A percentile compares a stretch with the other conserved stretches of the same genome.
Evolutionary conservation across 495 filamentous ascomycete genomes (phyloP).

Genomic region (Penicillium antarcticum): DNA sequence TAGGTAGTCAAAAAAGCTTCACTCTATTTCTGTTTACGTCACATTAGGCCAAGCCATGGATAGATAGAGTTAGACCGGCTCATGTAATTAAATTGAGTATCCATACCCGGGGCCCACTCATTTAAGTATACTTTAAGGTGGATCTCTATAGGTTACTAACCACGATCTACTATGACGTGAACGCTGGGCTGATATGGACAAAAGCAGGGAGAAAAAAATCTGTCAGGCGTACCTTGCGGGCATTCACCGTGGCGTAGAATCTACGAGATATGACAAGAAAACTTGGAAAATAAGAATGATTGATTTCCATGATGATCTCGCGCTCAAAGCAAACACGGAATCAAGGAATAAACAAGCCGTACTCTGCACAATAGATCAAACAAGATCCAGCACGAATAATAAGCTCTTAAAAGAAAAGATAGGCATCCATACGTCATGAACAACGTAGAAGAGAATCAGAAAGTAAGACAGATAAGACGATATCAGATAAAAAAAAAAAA

Average conservation of each 20-base stretch:
- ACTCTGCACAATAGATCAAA: conserved; percentile 5
- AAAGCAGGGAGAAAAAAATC: not conserved
- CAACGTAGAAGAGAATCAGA: conserved; percentile 7
- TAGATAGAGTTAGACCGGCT: no score
- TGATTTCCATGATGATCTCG: not conserved
- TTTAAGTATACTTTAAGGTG: no score
- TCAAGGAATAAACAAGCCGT: not conserved
- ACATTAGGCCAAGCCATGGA: no score
- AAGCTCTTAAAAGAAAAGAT: conserved; percentile 1
- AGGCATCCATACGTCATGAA: conserved; percentile 4
- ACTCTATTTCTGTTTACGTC: no score
- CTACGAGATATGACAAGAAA: not conserved
- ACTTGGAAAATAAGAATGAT: not conserved
- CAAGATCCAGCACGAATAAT: conserved; percentile 2
- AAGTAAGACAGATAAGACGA: not conserved
- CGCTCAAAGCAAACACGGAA: not conserved
- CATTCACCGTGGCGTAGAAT: not conserved
- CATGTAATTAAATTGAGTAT: no score
- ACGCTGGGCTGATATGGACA: no score
- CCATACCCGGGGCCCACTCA: no score
- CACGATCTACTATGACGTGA: no score
- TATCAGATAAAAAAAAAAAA: not conserved
- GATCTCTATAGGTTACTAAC: no score
- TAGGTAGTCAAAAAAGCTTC: no score
- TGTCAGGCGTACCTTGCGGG: not conserved